phyloP scores from a whole-genome alignment of 306 rosid genomes.

The Morella rubra region DNA sequence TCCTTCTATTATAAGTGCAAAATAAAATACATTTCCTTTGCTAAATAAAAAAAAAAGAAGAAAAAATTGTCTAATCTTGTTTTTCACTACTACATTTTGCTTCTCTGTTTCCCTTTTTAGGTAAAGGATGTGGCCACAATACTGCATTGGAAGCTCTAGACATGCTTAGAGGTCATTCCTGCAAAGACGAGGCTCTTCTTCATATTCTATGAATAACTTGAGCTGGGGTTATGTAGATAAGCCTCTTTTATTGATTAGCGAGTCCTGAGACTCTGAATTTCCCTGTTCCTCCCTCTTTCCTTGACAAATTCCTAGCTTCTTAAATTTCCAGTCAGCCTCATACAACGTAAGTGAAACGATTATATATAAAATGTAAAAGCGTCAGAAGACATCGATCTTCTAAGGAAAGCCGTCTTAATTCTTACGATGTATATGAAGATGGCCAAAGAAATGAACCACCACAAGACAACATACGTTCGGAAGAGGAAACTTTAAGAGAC shows the following conservation, averaged over 20 bases:
- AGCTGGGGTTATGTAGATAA: constrained; percentile 37
- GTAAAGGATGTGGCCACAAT: constrained; percentile 97
- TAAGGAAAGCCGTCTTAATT: no score
- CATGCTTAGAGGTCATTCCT: constrained; percentile 55
- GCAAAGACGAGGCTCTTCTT: constrained; percentile 60
- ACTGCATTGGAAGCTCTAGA: constrained; percentile 98
- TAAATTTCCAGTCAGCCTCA: background rate
- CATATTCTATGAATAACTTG: constrained; percentile 30
- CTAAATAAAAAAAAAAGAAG: constrained; percentile 1
- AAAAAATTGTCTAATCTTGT: constrained; percentile 22
- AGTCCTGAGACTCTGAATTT: constrained; percentile 25
- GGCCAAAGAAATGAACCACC: no score
- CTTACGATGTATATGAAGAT: no score
- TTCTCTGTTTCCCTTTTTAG: constrained; percentile 61
- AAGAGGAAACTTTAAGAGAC: no score
- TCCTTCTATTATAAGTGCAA: background rate
- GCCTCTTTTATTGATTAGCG: constrained; percentile 16
- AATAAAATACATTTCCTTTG: background rate
- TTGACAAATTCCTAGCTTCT: constrained; percentile 9
- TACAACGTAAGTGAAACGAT: background rate
- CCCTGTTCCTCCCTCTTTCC: constrained; percentile 15
- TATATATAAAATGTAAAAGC: background rate
- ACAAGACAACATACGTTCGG: no score
- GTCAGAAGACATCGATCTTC: no score
- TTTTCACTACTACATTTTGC: constrained; percentile 38